phyloP scores from a whole-genome alignment of 371 early-diverging fungal genomes.

The Polyrhizophydium stewartii region DNA sequence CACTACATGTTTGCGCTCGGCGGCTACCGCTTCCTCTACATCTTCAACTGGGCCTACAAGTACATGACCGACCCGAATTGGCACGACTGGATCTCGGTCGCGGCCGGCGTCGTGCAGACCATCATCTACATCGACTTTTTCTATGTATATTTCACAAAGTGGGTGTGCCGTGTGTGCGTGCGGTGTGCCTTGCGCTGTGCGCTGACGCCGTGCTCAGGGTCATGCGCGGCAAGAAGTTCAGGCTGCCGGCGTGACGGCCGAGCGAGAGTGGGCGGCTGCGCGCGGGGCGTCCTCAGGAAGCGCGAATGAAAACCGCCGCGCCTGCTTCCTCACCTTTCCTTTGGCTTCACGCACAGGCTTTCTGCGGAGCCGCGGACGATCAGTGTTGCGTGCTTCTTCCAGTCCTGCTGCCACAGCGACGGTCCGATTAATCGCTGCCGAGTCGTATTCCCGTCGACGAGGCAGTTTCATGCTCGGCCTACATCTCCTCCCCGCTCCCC shows the following conservation, averaged over 20 bases:
- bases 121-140: constrained; percentile 97
- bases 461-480: background rate
- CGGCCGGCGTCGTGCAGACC: constrained; percentile 93
- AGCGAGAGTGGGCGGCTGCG: no score
- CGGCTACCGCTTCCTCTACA: constrained; percentile 92
- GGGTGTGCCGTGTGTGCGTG: constrained; percentile 9
- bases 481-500: background rate
- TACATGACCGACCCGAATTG: constrained; percentile 64
- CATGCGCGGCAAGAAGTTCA: constrained; percentile 72
- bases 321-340: no score
- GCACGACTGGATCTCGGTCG: constrained; percentile 68
- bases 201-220: constrained; percentile 48
- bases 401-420: background rate
- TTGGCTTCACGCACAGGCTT: no score
- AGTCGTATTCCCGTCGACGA: background rate
- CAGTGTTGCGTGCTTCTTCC: background rate
- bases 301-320: no score
- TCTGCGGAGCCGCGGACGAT: background rate
- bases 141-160: constrained; percentile 93
- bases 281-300: no score
- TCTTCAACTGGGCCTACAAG: constrained; percentile 95
- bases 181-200: background rate
- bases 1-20: constrained; percentile 98
- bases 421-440: background rate
- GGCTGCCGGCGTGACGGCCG: constrained; percentile 39